A percentile compares a stretch with the other conserved stretches of the same genome.
Conservation (phyloP, 768 basidiomycete genomes). For the Boletus subparvulus region DNA sequence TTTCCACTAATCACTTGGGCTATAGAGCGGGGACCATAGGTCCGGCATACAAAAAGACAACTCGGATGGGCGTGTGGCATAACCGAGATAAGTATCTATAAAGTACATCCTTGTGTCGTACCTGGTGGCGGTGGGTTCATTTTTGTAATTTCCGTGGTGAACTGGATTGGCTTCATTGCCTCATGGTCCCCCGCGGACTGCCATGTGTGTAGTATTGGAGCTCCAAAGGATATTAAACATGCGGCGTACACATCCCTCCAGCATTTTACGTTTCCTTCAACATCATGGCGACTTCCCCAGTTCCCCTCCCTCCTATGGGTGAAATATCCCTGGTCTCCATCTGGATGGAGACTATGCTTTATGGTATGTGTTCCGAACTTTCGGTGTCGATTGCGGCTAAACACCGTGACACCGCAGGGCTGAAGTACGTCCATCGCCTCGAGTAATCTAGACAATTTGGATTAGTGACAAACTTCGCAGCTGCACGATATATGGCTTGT, state of each 20-base stretch:
- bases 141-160: background rate
- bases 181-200: background rate
- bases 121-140: constrained; percentile 3
- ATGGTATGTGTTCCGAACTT: constrained; percentile 6
- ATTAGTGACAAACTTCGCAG: background rate
- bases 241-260: background rate
- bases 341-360: constrained; percentile 19
- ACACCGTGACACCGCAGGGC: background rate
- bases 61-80: background rate
- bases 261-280: background rate
- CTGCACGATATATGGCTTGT: constrained; percentile 13
- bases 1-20: background rate
- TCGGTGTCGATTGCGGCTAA: background rate
- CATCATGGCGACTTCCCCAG: constrained; percentile 1
- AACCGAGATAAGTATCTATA: background rate
- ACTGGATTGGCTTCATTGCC: background rate
- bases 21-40: background rate
- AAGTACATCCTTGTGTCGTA: background rate
- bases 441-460: background rate
- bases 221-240: constrained; percentile 1
- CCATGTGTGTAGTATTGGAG: background rate
- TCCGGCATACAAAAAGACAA: background rate
- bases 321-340: constrained; percentile 15
- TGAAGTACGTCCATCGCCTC: constrained; percentile 5
- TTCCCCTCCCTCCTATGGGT: constrained; percentile 8